Percentiles rank a stretch among this genome's conserved stretches.
Evolutionary conservation across 1,139 yeast genomes (phyloP).

Genomic region (Sugiyamaella grinbergsii): DNA sequence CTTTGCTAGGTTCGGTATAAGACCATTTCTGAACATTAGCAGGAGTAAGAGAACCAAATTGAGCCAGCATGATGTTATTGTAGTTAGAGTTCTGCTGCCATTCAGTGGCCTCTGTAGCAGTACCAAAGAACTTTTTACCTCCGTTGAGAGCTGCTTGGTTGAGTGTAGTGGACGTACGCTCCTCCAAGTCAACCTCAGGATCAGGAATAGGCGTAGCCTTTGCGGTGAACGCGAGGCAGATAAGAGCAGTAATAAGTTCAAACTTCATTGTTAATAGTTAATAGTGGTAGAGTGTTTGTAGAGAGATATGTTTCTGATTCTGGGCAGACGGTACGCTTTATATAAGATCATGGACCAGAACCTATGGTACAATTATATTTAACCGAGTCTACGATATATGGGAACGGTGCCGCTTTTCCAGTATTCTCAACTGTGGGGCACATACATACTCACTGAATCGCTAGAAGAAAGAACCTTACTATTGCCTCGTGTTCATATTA

Average conservation of each 20-base stretch:
- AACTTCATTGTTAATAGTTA: conserved; percentile 1
- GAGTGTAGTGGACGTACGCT: conserved; percentile 5
- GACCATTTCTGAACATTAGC: conserved; percentile 20
- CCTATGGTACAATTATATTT: not conserved
- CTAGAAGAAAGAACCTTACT: too few relatives aligned
- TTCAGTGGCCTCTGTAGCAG: conserved; percentile 18
- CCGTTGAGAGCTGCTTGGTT: conserved; percentile 10
- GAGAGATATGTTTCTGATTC: not conserved
- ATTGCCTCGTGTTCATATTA: not conserved
- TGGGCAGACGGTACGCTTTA: not conserved
- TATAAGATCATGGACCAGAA: not conserved
- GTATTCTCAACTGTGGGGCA: not conserved
- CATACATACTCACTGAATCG: too few relatives aligned
- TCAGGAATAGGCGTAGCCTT: conserved; percentile 5
- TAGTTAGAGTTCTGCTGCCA: conserved; percentile 4
- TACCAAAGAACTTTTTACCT: conserved; percentile 20
- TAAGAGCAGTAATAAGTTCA: conserved; percentile 4
- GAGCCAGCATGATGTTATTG: conserved; percentile 12
- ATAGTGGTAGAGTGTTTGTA: not conserved
- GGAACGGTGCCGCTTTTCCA: too few relatives aligned
- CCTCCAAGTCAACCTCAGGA: not conserved
- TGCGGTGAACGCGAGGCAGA: conserved; percentile 3
- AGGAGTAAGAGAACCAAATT: conserved; percentile 19
- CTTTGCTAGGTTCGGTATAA: conserved; percentile 19
- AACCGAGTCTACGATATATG: too few relatives aligned